Evolutionary conservation across 345 rosid species (phyloP).

Genomic region (thale cress (Arabidopsis thaliana)): DNA sequence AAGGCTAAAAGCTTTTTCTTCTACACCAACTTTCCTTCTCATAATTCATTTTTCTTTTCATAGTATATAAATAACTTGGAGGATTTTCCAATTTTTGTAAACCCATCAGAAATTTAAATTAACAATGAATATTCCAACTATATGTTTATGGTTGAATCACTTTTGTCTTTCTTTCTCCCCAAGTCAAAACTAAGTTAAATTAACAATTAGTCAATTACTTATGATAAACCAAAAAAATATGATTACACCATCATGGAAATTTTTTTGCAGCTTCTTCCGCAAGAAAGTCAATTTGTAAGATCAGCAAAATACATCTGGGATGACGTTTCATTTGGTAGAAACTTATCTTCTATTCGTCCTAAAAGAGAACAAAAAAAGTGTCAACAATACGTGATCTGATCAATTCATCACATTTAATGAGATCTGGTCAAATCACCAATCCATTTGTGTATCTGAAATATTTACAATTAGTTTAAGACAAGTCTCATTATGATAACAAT

Average conservation of each 20-base stretch:
- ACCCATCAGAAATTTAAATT: not conserved
- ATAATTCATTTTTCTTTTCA: not conserved
- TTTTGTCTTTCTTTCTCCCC: not conserved
- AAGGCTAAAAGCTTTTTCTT: not conserved
- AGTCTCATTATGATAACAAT: conserved; percentile 24
- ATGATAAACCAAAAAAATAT: not conserved
- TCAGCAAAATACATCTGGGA: conserved; percentile 28
- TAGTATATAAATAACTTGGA: not conserved
- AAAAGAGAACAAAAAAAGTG: not conserved
- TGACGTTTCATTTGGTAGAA: conserved; percentile 29
- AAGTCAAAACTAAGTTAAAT: conserved; percentile 21
- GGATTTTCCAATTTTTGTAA: not conserved
- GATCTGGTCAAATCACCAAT: conserved; percentile 39
- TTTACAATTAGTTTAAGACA: conserved; percentile 16
- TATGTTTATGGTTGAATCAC: not conserved
- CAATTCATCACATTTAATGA: conserved; percentile 26
- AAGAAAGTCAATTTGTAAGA: conserved; percentile 37
- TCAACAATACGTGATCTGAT: conserved; percentile 31
- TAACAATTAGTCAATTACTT: conserved; percentile 14
- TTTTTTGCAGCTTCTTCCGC: conserved; percentile 13
- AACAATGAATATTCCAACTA: not conserved
- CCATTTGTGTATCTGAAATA: conserved; percentile 28
- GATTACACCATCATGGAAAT: not conserved
- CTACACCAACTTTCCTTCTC: not conserved
- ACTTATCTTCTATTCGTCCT: conserved; percentile 16